A percentile compares a stretch with the other conserved stretches of the same genome.
Evolutionary conservation across 371 early-diverging fungal genomes (phyloP).

Genomic region (Mucor velutinosus): DNA sequence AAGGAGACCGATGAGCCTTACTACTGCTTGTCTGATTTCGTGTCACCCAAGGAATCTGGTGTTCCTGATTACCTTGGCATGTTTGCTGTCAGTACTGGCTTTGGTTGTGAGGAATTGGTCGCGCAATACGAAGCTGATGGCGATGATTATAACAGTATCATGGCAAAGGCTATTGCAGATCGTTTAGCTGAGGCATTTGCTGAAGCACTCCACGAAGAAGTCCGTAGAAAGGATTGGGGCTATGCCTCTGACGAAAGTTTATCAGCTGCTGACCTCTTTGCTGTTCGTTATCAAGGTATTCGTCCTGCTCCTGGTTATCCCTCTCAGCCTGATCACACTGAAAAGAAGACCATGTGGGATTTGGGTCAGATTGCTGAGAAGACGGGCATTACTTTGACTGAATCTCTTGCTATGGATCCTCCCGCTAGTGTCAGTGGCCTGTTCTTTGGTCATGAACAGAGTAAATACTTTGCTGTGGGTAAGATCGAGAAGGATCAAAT

Average conservation of each 20-base stretch:
- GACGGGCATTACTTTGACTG: slow-evolving; percentile 85
- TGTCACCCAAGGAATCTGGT: slow-evolving; percentile 76
- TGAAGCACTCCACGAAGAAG: slow-evolving; percentile 83
- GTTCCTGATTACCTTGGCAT: slow-evolving; percentile 86
- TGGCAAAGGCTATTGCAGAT: slow-evolving; percentile 93
- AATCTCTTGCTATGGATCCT: slow-evolving; percentile 90
- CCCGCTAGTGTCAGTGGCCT: slow-evolving; percentile 85
- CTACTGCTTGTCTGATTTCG: slow-evolving; percentile 86
- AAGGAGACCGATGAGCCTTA: slow-evolving; percentile 81
- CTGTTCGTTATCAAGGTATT: slow-evolving; percentile 91
- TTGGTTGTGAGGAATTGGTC: slow-evolving; percentile 84
- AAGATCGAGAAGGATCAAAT: slow-evolving; percentile 89
- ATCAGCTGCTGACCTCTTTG: slow-evolving; percentile 76
- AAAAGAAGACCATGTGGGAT: slow-evolving; percentile 91
- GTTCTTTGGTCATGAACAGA: slow-evolving; percentile 74
- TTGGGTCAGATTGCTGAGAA: slow-evolving; percentile 72
- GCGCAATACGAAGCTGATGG: slow-evolving; percentile 70
- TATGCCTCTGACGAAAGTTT: slow-evolving; percentile 79
- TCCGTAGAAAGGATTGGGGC: slow-evolving; percentile 87
- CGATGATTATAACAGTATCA: slow-evolving; percentile 89
- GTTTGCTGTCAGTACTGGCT: slow-evolving; percentile 89
- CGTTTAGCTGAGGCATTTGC: slow-evolving; percentile 92
- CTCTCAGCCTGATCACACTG: slow-evolving; percentile 89
- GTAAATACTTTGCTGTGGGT: slow-evolving; percentile 92
- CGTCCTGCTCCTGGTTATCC: slow-evolving; percentile 93